Evolutionary conservation across 306 rosid species (phyloP).

Genomic region (Psophocarpus tetragonolobus): DNA sequence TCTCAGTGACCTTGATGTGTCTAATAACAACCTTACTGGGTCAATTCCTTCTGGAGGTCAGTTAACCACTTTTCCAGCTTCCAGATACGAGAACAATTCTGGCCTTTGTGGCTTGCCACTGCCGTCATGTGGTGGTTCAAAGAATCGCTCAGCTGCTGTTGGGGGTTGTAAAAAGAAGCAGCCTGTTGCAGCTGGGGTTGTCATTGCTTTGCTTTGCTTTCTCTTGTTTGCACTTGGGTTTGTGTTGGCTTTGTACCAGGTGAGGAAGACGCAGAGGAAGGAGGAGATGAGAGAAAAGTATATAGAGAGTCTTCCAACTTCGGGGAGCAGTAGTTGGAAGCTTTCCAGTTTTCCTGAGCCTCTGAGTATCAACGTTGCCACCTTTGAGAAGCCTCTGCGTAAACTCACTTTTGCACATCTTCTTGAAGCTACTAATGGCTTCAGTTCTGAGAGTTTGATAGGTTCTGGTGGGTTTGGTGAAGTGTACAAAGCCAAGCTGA

Average conservation of each 20-base stretch:
- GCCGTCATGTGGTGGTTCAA: slow-evolving; percentile 41
- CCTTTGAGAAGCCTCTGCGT: slow-evolving; percentile 73
- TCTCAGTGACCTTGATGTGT: slow-evolving; percentile 78
- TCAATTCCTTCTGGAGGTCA: slow-evolving; percentile 74
- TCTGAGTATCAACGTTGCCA: slow-evolving; percentile 70
- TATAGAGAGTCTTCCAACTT: slow-evolving; percentile 72
- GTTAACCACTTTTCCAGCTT: slow-evolving; percentile 67
- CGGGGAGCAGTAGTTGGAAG: slow-evolving; percentile 78
- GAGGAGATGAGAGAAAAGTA: slow-evolving; percentile 55
- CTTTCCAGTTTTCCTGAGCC: slow-evolving; percentile 68
- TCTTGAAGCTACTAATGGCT: slow-evolving; percentile 83
- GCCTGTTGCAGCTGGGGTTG: slow-evolving; percentile 43
- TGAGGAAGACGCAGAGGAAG: slow-evolving; percentile 38
- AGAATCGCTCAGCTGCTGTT: slow-evolving; percentile 25
- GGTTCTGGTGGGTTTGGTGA: slow-evolving; percentile 91
- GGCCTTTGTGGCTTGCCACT: slow-evolving; percentile 74
- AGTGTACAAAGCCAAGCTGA: slow-evolving; percentile 74
- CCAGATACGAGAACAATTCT: slow-evolving; percentile 73
- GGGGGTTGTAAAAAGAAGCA: slow-evolving; percentile 43
- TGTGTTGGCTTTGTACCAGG: slow-evolving; percentile 45
- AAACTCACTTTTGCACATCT: slow-evolving; percentile 75
- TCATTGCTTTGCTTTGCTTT: slow-evolving; percentile 46
- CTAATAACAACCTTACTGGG: slow-evolving; percentile 71
- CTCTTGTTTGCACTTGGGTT: slow-evolving; percentile 47
- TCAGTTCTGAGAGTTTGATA: slow-evolving; percentile 69